A percentile compares a stretch with the other conserved stretches of the same genome.
Evolutionary conservation across 768 basidiomycete species (phyloP).

Genomic region (Russula sp.): DNA sequence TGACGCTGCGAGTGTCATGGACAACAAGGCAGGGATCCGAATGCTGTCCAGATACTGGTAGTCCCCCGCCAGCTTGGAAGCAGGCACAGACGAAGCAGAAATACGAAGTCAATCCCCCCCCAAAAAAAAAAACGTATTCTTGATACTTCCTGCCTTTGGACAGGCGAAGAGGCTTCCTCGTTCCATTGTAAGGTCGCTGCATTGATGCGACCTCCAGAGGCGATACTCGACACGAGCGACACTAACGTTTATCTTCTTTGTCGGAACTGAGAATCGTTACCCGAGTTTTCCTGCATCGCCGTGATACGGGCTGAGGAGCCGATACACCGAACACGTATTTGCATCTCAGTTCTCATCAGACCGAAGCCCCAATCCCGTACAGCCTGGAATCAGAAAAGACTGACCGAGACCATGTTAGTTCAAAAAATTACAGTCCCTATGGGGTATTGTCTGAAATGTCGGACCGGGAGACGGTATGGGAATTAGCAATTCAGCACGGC

Average conservation of each 20-base stretch:
- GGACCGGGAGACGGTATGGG: conserved; percentile 20
- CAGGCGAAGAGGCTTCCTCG: conserved; percentile 35
- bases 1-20: not conserved
- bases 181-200: conserved; percentile 29
- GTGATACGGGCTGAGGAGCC: not conserved
- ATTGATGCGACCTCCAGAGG: conserved; percentile 34
- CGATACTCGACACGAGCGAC: conserved; percentile 35
- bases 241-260: conserved; percentile 33
- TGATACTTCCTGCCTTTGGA: conserved; percentile 14
- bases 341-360: conserved; percentile 24
- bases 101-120: conserved; percentile 52
- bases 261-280: conserved; percentile 37
- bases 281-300: conserved; percentile 37
- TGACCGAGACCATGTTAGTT: conserved; percentile 39
- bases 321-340: not conserved
- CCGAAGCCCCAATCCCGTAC: conserved; percentile 41
- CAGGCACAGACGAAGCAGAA: conserved; percentile 52
- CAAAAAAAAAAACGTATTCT: too few species aligned
- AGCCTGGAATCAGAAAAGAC: conserved; percentile 21
- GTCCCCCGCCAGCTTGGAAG: conserved; percentile 43
- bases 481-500: not conserved
- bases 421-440: conserved; percentile 42
- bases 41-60: conserved; percentile 44
- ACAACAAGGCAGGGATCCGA: not conserved
- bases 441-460: conserved; percentile 34